phyloP scores from a whole-genome alignment of 139 green algal species.

The Penium margaritaceum region DNA sequence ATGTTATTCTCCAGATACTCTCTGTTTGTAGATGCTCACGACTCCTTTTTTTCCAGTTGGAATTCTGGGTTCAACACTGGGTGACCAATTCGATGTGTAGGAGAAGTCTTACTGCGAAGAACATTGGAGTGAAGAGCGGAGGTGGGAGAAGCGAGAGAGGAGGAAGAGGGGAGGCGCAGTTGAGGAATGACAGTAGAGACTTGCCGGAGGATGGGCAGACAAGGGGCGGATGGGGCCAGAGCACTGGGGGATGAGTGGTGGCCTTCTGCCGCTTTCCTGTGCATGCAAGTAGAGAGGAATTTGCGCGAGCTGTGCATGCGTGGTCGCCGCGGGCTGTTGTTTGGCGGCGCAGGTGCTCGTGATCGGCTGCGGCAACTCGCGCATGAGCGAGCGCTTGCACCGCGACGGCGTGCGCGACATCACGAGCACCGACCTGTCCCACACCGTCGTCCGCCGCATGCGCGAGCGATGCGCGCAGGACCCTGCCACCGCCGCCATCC shows the following conservation, averaged over 20 bases:
- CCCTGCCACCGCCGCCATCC: slow-evolving; percentile 5
- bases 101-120: too few species aligned
- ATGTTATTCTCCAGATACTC: not conserved
- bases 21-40: not conserved
- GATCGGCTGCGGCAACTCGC: slow-evolving; percentile 52
- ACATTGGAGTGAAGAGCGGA: too few species aligned
- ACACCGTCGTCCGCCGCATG: slow-evolving; percentile 46
- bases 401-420: slow-evolving; percentile 36
- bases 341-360: slow-evolving; percentile 49
- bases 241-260: not conserved
- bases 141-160: too few species aligned
- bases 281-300: not conserved
- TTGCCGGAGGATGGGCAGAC: not conserved
- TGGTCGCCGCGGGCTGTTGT: not conserved
- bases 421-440: slow-evolving; percentile 47
- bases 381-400: slow-evolving; percentile 41
- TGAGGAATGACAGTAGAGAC: not conserved
- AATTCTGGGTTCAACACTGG: too few species aligned
- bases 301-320: not conserved
- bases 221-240: not conserved
- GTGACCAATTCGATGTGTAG: too few species aligned
- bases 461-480: too few species aligned
- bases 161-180: not conserved
- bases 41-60: too few species aligned
- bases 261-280: not conserved